Percentiles rank a stretch among this genome's conserved stretches.
Evolutionary conservation across 129 eudicot species (phyloP).

Genomic region (Helianthus tuberosus): DNA sequence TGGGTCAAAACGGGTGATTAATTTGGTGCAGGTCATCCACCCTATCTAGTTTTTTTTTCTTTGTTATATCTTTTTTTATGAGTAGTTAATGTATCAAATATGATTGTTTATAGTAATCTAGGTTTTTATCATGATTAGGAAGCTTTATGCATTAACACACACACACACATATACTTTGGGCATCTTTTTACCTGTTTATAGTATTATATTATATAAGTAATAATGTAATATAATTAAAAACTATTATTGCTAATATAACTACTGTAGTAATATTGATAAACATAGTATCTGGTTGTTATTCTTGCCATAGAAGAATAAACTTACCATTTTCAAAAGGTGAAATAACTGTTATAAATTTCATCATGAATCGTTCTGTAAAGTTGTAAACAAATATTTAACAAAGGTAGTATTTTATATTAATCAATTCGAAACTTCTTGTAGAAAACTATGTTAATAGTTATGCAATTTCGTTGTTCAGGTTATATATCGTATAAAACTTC

Average conservation of each 20-base stretch:
- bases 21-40: background rate
- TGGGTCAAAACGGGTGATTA: background rate
- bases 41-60: background rate
- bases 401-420: conserved; percentile 6
- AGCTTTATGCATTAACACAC: too few relatives aligned
- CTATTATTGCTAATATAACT: background rate
- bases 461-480: conserved; percentile 39
- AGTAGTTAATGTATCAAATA: background rate
- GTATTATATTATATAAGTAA: too few relatives aligned
- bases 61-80: background rate
- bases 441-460: background rate
- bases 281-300: background rate
- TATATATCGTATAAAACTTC: conserved; percentile 86
- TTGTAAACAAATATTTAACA: background rate
- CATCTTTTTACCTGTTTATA: too few relatives aligned
- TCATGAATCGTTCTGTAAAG: background rate
- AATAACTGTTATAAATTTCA: background rate
- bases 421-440: background rate
- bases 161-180: too few relatives aligned
- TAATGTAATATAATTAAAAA: background rate
- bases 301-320: conserved; percentile 1
- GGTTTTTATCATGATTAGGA: background rate
- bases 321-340: background rate
- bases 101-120: background rate
- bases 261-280: background rate